Conservation (phyloP, 495 filamentous ascomycete genomes). For the Friedmanniomyces endolithicus region DNA sequence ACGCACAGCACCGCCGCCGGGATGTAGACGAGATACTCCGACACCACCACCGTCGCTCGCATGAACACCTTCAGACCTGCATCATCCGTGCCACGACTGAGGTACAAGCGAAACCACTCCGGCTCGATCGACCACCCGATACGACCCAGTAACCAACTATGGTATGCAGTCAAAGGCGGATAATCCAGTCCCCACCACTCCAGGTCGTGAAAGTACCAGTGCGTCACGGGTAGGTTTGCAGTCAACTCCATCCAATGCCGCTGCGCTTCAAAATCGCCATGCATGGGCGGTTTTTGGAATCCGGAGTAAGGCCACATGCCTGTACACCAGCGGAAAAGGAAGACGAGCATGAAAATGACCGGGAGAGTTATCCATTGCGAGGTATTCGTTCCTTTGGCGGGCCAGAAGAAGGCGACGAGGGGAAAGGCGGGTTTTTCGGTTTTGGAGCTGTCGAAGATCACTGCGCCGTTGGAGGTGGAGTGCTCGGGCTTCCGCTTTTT, state of each 20-base stretch:
- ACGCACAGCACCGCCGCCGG: conserved; percentile 76
- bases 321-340: conserved; percentile 84
- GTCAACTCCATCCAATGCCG: conserved; percentile 98
- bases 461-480: conserved; percentile 39
- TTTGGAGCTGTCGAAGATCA: conserved; percentile 35
- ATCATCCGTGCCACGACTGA: conserved; percentile 70
- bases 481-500: conserved; percentile 43
- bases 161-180: conserved; percentile 91
- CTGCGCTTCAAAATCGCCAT: conserved; percentile 95
- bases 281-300: conserved; percentile 71
- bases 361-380: conserved; percentile 92
- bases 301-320: conserved; percentile 91
- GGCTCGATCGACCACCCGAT: conserved; percentile 70
- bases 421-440: conserved; percentile 57
- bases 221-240: conserved; percentile 69
- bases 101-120: conserved; percentile 76
- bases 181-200: conserved; percentile 98
- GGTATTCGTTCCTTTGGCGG: conserved; percentile 55
- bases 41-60: conserved; percentile 77
- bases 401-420: conserved; percentile 83
- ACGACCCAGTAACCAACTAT: conserved; percentile 85
- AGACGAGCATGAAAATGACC: conserved; percentile 74
- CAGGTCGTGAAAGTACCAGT: conserved; percentile 96
- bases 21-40: conserved; percentile 80
- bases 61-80: conserved; percentile 80